Evolutionary conservation across 2,329 filamentous ascomycete genomes (phyloP), one percentile per base, ranked within the genome.

Genomic region (Pyrenophora seminiperda): DNA sequence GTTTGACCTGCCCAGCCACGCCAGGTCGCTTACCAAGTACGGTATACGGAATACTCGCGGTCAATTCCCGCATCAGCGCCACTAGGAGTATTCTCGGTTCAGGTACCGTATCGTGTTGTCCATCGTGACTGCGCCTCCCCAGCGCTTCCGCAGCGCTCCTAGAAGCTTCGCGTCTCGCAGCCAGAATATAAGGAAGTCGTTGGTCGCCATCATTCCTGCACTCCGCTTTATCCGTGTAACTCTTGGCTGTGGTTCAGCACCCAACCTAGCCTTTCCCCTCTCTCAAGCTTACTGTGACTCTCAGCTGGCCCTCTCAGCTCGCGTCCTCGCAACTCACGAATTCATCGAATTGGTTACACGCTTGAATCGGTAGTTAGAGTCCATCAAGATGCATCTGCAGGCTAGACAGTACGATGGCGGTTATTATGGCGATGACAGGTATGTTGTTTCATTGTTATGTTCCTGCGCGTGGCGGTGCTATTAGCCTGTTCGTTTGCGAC

Each of bases 371-470:
- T 11, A 31, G n/a, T 20, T 36, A 10, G 18, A 5, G 7, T 5
- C 18, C 30, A 41, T n/a, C 11, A 58, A 41, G 4, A 58, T 61
- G 55, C 32, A 54, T 50, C 47, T 67, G n/a, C 49, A 56, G 27
- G 44, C 59, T 43, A 60, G 65, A 54, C 58, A 63, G 44, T 47
- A 41, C 24, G 36, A 14, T 9, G 41, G 31, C 15, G 15, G 17
- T 29, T 32, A 50, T 27, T 58, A 54, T 19, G 52, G 52, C 32
- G 50, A 60, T 44, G 54, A 59, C 33, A 27, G 24, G 62, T 68
- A 63, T 34, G 64, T 67, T 44, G 19, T 22, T 31, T 30, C 11
- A 17, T 38, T 19, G 6, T 39, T 51, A 27, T 9, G 34, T 31
- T 41, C n/a, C 18, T 13, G 29, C n/a, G 31, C 13, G 44, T 52